Percentiles rank a stretch among this genome's conserved stretches.
These are phyloP conservation scores for Brassica incana DNA, from an alignment of 345 rosid genomes.

Conservation along the genomic window DNA sequence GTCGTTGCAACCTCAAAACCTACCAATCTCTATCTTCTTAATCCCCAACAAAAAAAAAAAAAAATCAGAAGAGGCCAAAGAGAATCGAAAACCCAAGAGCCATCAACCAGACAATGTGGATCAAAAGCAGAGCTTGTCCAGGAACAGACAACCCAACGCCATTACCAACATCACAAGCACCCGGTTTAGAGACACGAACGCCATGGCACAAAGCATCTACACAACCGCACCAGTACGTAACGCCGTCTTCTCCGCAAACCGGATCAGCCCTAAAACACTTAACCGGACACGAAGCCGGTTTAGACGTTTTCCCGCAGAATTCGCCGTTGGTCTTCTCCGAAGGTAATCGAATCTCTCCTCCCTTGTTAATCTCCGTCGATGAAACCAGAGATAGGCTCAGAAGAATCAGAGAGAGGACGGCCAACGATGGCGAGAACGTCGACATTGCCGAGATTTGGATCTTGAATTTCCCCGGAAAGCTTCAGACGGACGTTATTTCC, in stretches of 20 bases:
- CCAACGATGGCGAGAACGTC: constrained; percentile 30
- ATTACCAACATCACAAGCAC: constrained; percentile 75
- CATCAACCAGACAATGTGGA: constrained; percentile 90
- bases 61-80: constrained; percentile 65
- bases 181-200: constrained; percentile 58
- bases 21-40: not conserved
- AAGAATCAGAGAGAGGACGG: constrained; percentile 12
- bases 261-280: constrained; percentile 86
- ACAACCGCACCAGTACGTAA: constrained; percentile 98
- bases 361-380: not conserved
- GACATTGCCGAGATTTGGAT: constrained; percentile 31
- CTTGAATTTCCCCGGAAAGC: constrained; percentile 1
- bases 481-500: constrained; percentile 27
- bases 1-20: not conserved
- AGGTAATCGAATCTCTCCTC: constrained; percentile 35
- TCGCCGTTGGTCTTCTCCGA: constrained; percentile 41
- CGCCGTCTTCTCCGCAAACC: constrained; percentile 81
- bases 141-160: constrained; percentile 75
- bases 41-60: not conserved
- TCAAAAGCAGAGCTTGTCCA: constrained; percentile 84
- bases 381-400: constrained; percentile 1
- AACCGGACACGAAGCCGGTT: constrained; percentile 66
- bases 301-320: constrained; percentile 29
- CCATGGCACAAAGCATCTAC: constrained; percentile 74
- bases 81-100: constrained; percentile 80